Conservation (phyloP, 2,329 filamentous ascomycete genomes). For the Fusarium sp. region DNA sequence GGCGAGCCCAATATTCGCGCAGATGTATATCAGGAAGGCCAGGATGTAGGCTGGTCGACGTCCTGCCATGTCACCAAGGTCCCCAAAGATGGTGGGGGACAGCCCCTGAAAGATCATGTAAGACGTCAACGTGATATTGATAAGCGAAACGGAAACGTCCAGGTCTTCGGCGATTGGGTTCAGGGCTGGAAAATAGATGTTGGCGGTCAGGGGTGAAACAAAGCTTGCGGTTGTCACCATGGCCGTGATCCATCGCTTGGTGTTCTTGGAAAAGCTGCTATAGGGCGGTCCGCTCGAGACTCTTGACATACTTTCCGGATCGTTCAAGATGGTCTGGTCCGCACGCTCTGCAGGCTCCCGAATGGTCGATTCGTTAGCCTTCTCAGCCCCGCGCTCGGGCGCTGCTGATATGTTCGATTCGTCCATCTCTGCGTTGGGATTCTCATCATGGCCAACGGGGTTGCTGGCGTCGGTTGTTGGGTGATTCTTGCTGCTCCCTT, state of each 20-base stretch:
- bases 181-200: slow-evolving; percentile 64
- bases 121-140: slow-evolving; percentile 67
- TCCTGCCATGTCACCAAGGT: slow-evolving; percentile 70
- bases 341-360: background rate
- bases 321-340: slow-evolving; percentile 25
- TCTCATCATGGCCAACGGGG: slow-evolving; percentile 13
- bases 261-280: slow-evolving; percentile 47
- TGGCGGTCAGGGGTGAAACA: slow-evolving; percentile 69
- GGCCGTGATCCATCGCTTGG: slow-evolving; percentile 63
- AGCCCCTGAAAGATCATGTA: slow-evolving; percentile 75
- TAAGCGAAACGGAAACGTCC: slow-evolving; percentile 52
- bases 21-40: slow-evolving; percentile 67
- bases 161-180: slow-evolving; percentile 55
- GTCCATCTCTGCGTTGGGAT: slow-evolving; percentile 10
- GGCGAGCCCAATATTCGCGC: slow-evolving; percentile 70
- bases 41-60: slow-evolving; percentile 72
- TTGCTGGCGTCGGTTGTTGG: background rate
- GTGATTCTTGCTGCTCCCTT: slow-evolving; percentile 16
- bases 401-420: slow-evolving; percentile 8
- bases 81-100: slow-evolving; percentile 70
- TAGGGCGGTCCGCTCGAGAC: slow-evolving; percentile 42
- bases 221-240: slow-evolving; percentile 67
- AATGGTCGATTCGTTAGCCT: slow-evolving; percentile 6
- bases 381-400: slow-evolving; percentile 12
- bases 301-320: slow-evolving; percentile 37